Evolutionary conservation across 129 eudicot genomes (phyloP).

Genomic region (Flaveria sonorensis): DNA sequence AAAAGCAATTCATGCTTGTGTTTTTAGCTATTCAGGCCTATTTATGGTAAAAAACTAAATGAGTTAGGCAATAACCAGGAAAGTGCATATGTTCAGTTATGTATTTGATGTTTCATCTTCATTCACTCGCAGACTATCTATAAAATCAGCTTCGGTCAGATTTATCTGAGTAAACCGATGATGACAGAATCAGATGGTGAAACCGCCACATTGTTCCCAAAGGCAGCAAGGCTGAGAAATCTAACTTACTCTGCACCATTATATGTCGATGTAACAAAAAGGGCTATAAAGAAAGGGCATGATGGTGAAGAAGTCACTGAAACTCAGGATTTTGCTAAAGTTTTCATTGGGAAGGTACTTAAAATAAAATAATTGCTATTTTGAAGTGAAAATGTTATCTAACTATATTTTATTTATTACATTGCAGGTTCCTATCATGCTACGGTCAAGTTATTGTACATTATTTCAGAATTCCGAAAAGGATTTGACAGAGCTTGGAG

Average conservation of each 20-base stretch:
- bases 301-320: constrained; percentile 46
- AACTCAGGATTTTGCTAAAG: constrained; percentile 54
- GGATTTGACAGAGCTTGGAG: constrained; percentile 77
- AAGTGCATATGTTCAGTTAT: constrained; percentile 2
- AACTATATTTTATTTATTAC: not conserved
- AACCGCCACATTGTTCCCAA: constrained; percentile 64
- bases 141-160: constrained; percentile 65
- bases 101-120: constrained; percentile 14
- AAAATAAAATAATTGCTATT: no score
- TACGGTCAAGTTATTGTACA: constrained; percentile 44
- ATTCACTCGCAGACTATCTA: constrained; percentile 33
- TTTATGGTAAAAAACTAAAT: not conserved
- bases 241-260: constrained; percentile 72
- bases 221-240: constrained; percentile 63
- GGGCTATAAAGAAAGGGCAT: constrained; percentile 32
- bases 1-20: not conserved
- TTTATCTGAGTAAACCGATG: constrained; percentile 70
- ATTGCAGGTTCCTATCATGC: constrained; percentile 71
- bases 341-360: constrained; percentile 64
- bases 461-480: constrained; percentile 58
- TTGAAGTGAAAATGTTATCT: not conserved
- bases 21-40: not conserved
- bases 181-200: constrained; percentile 86
- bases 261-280: constrained; percentile 58
- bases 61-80: not conserved